phyloP scores from a whole-genome alignment of 140 eudicot species.

The Eryngium alpinum region DNA sequence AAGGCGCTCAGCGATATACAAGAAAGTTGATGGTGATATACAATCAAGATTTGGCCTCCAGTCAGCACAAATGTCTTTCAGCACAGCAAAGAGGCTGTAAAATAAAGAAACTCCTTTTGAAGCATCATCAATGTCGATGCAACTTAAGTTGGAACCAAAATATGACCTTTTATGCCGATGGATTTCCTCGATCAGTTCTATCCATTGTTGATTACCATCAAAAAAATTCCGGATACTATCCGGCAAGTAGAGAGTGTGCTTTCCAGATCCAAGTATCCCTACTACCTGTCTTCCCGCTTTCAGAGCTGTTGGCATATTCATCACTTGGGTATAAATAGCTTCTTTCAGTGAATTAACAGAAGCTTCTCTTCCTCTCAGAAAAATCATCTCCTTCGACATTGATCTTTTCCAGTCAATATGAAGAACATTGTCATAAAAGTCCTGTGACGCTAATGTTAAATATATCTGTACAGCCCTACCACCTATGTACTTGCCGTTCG shows the following conservation, averaged over 20 bases:
- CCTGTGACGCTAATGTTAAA: neutral
- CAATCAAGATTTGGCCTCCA: conserved; percentile 25
- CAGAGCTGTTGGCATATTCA: conserved; percentile 19
- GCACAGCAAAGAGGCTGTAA: conserved; percentile 7
- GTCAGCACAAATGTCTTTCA: conserved; percentile 21
- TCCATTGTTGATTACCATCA: conserved; percentile 18
- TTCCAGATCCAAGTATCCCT: conserved; percentile 32
- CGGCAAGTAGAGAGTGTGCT: neutral
- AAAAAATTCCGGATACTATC: conserved; percentile 7
- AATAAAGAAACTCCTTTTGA: neutral
- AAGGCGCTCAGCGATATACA: conserved; percentile 47
- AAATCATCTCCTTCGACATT: conserved; percentile 24
- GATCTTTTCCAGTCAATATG: conserved; percentile 43
- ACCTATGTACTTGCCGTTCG: neutral
- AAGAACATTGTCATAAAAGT: conserved; percentile 30
- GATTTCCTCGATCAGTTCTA: conserved; percentile 23
- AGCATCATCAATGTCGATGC: neutral
- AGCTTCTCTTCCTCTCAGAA: conserved; percentile 26
- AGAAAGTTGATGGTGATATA: conserved; percentile 39
- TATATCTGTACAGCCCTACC: neutral
- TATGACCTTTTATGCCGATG: neutral
- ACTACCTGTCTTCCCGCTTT: conserved; percentile 38
- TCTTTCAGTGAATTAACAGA: conserved; percentile 33
- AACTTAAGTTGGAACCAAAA: neutral
- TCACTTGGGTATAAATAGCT: conserved; percentile 11